Evolutionary conservation across 23 red algal species (phyloP).

Genomic region (Gracilaria vermiculophylla): DNA sequence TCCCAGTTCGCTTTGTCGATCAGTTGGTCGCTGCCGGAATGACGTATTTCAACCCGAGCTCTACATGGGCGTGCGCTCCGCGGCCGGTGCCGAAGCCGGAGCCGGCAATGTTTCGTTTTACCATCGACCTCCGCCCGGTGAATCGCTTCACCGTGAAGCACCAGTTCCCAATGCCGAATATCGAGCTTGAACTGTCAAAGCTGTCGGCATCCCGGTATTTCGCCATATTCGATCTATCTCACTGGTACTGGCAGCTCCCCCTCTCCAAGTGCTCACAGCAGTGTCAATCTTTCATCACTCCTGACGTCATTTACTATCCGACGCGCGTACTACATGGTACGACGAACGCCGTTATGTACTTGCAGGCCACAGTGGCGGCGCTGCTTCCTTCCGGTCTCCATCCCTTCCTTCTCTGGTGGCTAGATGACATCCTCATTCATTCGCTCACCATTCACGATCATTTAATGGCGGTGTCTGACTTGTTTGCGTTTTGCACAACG

Average conservation of each 20-base stretch:
- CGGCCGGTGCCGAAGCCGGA: neutral
- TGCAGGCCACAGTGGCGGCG: neutral
- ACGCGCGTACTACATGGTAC: neutral
- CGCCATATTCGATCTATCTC: neutral
- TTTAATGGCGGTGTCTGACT: neutral
- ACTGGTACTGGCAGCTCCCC: slow-evolving; percentile 10
- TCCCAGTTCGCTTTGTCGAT: neutral
- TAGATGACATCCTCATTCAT: slow-evolving; percentile 14
- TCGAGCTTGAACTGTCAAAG: neutral
- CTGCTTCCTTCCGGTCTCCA: neutral
- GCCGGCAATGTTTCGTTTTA: neutral
- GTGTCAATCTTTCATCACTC: neutral
- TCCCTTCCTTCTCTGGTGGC: neutral
- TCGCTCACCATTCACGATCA: neutral
- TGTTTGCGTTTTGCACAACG: neutral
- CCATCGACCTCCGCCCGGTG: neutral
- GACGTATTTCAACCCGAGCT: neutral
- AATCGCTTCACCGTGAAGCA: neutral
- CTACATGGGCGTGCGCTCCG: neutral
- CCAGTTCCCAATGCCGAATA: neutral
- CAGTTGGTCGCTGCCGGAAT: neutral
- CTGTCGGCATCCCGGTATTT: neutral
- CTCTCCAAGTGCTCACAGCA: neutral
- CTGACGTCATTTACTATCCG: neutral
- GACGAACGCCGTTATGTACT: neutral